Conservation (phyloP, 1,139 yeast species). For the Pichia inconspicua region DNA sequence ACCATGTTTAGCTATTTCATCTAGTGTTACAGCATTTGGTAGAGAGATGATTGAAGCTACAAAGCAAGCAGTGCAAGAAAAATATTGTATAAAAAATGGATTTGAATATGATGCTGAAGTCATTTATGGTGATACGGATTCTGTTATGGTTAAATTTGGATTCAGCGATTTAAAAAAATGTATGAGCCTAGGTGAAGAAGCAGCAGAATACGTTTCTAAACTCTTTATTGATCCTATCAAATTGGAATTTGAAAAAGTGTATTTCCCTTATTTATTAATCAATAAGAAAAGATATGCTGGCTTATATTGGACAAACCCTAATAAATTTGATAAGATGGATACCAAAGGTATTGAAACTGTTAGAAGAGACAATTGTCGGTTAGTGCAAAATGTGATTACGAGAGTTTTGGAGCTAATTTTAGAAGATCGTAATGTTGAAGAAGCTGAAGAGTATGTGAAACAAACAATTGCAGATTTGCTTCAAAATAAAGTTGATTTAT, state of each 20-base stretch:
- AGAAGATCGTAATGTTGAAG: slow-evolving; percentile 83
- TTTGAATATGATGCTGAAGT: slow-evolving; percentile 78
- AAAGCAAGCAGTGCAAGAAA: slow-evolving; percentile 73
- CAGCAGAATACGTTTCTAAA: slow-evolving; percentile 80
- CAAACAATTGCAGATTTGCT: slow-evolving; percentile 82
- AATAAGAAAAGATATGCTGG: slow-evolving; percentile 98
- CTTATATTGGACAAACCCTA: slow-evolving; percentile 86
- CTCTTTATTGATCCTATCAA: slow-evolving; percentile 81
- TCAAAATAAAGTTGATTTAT: slow-evolving; percentile 86
- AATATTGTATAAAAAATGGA: slow-evolving; percentile 74
- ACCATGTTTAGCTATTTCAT: slow-evolving; percentile 94
- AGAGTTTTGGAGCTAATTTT: slow-evolving; percentile 79
- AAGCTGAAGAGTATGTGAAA: slow-evolving; percentile 80
- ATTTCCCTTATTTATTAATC: slow-evolving; percentile 86
- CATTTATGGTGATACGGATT: slow-evolving; percentile 97
- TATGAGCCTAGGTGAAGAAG: slow-evolving; percentile 89
- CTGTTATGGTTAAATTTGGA: slow-evolving; percentile 98
- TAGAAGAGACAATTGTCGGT: slow-evolving; percentile 91
- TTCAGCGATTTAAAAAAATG: slow-evolving; percentile 71
- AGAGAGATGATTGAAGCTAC: slow-evolving; percentile 95
- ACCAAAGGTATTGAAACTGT: slow-evolving; percentile 98
- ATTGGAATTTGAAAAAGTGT: slow-evolving; percentile 93
- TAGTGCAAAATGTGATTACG: slow-evolving; percentile 91
- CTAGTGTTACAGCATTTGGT: slow-evolving; percentile 93
- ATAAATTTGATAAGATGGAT: slow-evolving; percentile 92